Percentiles rank a stretch among this genome's conserved stretches.
phyloP scores from a whole-genome alignment of 2,329 filamentous ascomycete genomes.

The Exophiala sp. region DNA sequence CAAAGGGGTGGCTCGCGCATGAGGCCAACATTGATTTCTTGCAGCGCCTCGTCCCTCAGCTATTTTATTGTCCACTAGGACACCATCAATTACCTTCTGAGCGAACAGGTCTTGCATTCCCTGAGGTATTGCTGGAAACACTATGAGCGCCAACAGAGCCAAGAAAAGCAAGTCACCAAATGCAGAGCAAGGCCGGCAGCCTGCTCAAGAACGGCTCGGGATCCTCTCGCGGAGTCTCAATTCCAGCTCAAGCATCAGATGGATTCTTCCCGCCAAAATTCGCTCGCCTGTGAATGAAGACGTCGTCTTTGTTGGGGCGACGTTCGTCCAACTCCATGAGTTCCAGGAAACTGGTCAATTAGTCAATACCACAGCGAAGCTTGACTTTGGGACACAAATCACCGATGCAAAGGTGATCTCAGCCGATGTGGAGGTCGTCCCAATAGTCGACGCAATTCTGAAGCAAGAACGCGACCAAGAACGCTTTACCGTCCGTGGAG shows the following conservation, averaged over 20 bases:
- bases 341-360: conserved; percentile 63
- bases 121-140: too few species aligned
- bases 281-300: conserved; percentile 70
- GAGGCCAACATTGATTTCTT: too few species aligned
- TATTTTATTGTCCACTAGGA: too few species aligned
- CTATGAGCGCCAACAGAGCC: neutral
- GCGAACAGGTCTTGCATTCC: too few species aligned
- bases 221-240: conserved; percentile 75
- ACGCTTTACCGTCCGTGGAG: conserved; percentile 20
- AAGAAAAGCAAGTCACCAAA: neutral
- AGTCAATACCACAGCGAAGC: conserved; percentile 70
- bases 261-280: conserved; percentile 75
- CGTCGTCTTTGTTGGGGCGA: conserved; percentile 80
- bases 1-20: too few species aligned
- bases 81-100: too few species aligned
- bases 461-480: conserved; percentile 28
- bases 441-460: conserved; percentile 27
- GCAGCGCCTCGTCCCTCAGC: too few species aligned
- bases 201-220: conserved; percentile 46
- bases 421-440: conserved; percentile 41
- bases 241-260: conserved; percentile 69
- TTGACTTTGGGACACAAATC: conserved; percentile 75
- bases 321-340: conserved; percentile 77
- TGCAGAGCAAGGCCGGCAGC: neutral
- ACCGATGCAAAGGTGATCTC: conserved; percentile 75